phyloP scores from a whole-genome alignment of 768 basidiomycete genomes.

The Mycena polygramma region DNA sequence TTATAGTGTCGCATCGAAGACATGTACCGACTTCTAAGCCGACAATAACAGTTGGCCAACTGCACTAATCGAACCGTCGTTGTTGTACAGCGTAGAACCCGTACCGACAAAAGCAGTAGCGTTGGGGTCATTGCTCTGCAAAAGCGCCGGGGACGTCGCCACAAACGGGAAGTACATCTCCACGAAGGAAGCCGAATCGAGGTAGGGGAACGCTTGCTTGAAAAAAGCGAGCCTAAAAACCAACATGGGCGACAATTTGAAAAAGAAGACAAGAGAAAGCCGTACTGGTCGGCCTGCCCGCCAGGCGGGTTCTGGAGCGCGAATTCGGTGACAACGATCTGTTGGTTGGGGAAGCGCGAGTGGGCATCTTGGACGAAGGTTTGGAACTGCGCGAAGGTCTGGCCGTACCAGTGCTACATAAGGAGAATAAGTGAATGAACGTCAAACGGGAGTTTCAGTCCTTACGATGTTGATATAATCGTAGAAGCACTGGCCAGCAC shows the following conservation, averaged over 20 bases:
- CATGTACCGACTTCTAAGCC: too few relatives aligned
- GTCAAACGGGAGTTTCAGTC: too few relatives aligned
- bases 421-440: neutral
- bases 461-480: constrained; percentile 52
- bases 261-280: too few relatives aligned
- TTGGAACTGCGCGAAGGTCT: constrained; percentile 45
- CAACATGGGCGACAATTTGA: too few relatives aligned
- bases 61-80: constrained; percentile 39
- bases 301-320: constrained; percentile 48
- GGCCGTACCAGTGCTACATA: constrained; percentile 37
- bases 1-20: too few relatives aligned
- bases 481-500: constrained; percentile 50
- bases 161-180: constrained; percentile 54
- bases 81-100: constrained; percentile 49
- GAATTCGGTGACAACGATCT: constrained; percentile 49
- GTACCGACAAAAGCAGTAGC: constrained; percentile 41
- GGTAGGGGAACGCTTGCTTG: constrained; percentile 49
- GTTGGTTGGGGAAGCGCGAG: constrained; percentile 23
- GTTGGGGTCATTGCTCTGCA: constrained; percentile 36
- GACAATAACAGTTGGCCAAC: constrained; percentile 22
- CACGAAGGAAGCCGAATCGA: constrained; percentile 48
- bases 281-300: constrained; percentile 43
- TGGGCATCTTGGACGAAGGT: constrained; percentile 18
- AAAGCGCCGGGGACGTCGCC: constrained; percentile 46
- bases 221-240: constrained; percentile 43